Evolutionary conservation across 2,329 filamentous ascomycete genomes (phyloP), one percentile per base, ranked within the genome.

Genomic region (Cladophialophora exuberans): DNA sequence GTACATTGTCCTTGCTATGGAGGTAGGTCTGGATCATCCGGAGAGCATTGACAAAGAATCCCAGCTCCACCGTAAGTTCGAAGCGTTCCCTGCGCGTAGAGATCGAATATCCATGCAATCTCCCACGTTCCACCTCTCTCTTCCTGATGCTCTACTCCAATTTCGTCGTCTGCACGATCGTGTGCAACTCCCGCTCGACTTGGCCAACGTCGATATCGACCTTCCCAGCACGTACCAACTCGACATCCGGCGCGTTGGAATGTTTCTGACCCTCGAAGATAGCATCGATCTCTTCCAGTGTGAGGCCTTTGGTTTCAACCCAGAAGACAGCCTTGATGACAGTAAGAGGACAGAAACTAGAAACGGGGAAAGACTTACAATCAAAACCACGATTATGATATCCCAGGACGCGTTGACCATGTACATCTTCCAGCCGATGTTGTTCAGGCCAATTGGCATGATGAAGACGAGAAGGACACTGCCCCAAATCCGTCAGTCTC

Each of bases 351-450:
- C n/a, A n/a, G n/a, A n/a, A n/a, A n/a, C n/a, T n/a, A n/a, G n/a
- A n/a, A n/a, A n/a, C n/a, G n/a, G n/a, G n/a, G 6, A 6, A 22
- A 9, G 15, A 36, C 25, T 48, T 20, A 30, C 67, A 25, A 78
- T 75, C 28, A 76, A 66, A 4, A 67, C 55, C n/a, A 69, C 54
- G 10, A 74, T 66, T 1, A 76, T 50, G 6, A 78, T 68, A 53
- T 78, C 72, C 70, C 72, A 76, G 0, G 68, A 69, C 3, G 66
- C 76, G 50, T 79, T 80, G 50, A 79, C 69, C 62, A 80, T 76
- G 54, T 76, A 79, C 69, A 73, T 73, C 54, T 72, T 76, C 73
- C 73, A 78, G 1, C 73, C 74, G 23, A 77, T 76, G 38, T 69
- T 72, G 3, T 65, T 62, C 1, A 77, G 61, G 1, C 71, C 73